Evolutionary conservation across 306 rosid genomes (phyloP).

Genomic region (apple (Malus domestica)): DNA sequence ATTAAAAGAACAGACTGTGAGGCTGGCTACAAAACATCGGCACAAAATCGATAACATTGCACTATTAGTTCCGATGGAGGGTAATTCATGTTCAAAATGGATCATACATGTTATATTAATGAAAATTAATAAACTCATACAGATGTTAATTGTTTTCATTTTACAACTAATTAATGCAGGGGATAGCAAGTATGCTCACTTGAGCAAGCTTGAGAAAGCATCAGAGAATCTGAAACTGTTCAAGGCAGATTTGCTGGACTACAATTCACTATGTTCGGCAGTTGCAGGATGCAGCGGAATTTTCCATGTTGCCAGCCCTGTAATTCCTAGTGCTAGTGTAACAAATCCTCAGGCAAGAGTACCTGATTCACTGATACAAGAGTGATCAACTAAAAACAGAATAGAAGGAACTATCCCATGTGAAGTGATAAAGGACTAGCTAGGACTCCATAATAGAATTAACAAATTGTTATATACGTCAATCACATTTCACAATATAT

Average conservation of each 20-base stretch:
- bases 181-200: constrained; percentile 9
- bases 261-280: constrained; percentile 15
- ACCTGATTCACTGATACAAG: neutral
- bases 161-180: neutral
- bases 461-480: too few relatives aligned
- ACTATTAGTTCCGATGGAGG: too few relatives aligned
- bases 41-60: too few relatives aligned
- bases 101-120: too few relatives aligned
- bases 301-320: constrained; percentile 31
- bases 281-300: constrained; percentile 25
- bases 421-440: too few relatives aligned
- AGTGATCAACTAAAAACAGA: too few relatives aligned
- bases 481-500: neutral
- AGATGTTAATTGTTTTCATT: too few relatives aligned
- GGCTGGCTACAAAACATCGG: too few relatives aligned
- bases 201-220: constrained; percentile 21
- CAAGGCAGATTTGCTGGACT: constrained; percentile 29
- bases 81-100: neutral
- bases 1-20: too few relatives aligned
- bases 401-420: neutral
- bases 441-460: too few relatives aligned
- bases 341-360: constrained; percentile 11
- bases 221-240: constrained; percentile 14
- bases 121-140: too few relatives aligned
- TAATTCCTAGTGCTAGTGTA: neutral